Percentiles rank a stretch among this genome's conserved stretches.
These are phyloP conservation scores for Entrophospora sp. DNA, from an alignment of 192 early-diverging fungal species.

Conservation along the genomic window DNA sequence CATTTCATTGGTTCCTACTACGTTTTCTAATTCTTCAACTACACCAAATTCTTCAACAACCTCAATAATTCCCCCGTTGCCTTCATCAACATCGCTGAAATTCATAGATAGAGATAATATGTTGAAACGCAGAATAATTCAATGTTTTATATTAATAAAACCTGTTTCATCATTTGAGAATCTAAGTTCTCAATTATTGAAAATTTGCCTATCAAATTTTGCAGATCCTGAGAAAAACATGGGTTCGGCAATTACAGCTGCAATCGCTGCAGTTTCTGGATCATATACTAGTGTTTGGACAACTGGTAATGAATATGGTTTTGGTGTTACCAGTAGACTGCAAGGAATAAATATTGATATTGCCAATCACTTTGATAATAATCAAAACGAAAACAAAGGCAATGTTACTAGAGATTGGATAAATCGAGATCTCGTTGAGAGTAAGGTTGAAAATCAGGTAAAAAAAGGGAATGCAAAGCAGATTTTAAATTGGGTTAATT, in stretches of 20 bases:
- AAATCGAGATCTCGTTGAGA: constrained; percentile 27
- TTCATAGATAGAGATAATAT: constrained; percentile 51
- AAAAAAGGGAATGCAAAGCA: too few species aligned
- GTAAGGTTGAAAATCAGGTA: constrained; percentile 21
- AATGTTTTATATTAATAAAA: constrained; percentile 59
- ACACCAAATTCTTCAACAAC: constrained; percentile 26
- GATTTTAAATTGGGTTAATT: too few species aligned
- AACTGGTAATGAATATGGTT: constrained; percentile 45
- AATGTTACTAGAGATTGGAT: constrained; percentile 34
- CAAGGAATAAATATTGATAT: constrained; percentile 40
- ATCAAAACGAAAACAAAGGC: constrained; percentile 33
- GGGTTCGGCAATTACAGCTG: constrained; percentile 35
- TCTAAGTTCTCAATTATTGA: constrained; percentile 35
- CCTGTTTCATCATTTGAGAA: constrained; percentile 46
- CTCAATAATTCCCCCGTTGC: constrained; percentile 20
- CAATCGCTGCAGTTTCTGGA: constrained; percentile 37
- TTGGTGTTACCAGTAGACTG: constrained; percentile 48
- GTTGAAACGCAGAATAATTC: constrained; percentile 55
- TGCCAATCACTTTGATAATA: constrained; percentile 26
- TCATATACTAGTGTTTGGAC: constrained; percentile 45
- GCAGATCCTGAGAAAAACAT: constrained; percentile 46
- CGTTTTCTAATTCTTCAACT: constrained; percentile 31
- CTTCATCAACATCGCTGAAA: constrained; percentile 28
- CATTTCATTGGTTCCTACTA: constrained; percentile 39
- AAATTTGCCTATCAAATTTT: constrained; percentile 39